Evolutionary conservation across 257 asterid genomes (phyloP).

Genomic region (Echium plantagineum): DNA sequence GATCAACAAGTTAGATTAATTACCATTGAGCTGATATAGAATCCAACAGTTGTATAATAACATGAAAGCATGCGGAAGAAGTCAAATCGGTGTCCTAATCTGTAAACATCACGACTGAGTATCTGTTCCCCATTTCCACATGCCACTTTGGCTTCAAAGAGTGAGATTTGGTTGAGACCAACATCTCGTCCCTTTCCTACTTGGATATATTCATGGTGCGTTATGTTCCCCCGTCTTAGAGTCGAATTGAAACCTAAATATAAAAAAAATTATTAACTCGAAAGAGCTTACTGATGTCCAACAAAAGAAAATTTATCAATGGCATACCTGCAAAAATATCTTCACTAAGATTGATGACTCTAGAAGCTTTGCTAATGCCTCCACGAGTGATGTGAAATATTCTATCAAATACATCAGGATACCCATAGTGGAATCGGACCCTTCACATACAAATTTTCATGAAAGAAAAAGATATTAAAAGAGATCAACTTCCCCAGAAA

Average conservation of each 20-base stretch:
- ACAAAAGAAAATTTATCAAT: slow-evolving; percentile 9
- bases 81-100: slow-evolving; percentile 95
- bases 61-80: slow-evolving; percentile 92
- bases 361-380: slow-evolving; percentile 92
- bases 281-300: background rate
- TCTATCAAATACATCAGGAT: slow-evolving; percentile 93
- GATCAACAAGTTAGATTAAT: slow-evolving; percentile 14
- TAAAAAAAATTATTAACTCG: background rate
- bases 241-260: slow-evolving; percentile 83
- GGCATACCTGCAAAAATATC: slow-evolving; percentile 94
- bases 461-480: too few species aligned
- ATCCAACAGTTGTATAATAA: slow-evolving; percentile 80
- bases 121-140: slow-evolving; percentile 97
- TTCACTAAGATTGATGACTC: slow-evolving; percentile 93
- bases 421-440: slow-evolving; percentile 97
- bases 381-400: slow-evolving; percentile 96
- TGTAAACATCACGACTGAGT: slow-evolving; percentile 85
- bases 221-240: slow-evolving; percentile 77
- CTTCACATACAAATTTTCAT: slow-evolving; percentile 17
- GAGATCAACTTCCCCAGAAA: background rate
- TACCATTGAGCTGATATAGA: slow-evolving; percentile 92
- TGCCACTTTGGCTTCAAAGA: slow-evolving; percentile 94
- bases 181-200: slow-evolving; percentile 97
- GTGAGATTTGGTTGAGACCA: slow-evolving; percentile 92
- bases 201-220: slow-evolving; percentile 93